Percentiles rank a stretch among this genome's conserved stretches.
These are phyloP conservation scores for Didymella arachidicola DNA, from an alignment of 2,329 filamentous ascomycete genomes.

Conservation along the genomic window DNA sequence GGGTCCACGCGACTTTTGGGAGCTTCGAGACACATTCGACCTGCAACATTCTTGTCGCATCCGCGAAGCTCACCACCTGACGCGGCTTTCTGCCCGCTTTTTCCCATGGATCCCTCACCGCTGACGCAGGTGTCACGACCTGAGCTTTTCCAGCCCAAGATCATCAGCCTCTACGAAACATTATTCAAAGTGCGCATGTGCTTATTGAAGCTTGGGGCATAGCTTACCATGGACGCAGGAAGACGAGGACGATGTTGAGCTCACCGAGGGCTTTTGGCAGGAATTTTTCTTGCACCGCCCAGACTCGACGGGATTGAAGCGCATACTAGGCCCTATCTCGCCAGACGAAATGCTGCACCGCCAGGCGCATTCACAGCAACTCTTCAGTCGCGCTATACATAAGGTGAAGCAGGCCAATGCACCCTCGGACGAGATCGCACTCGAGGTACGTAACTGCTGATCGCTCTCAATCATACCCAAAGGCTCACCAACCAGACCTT, in stretches of 20 bases:
- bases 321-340: constrained; percentile 72
- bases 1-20: constrained; percentile 16
- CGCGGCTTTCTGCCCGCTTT: not conserved
- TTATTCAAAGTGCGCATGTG: constrained; percentile 68
- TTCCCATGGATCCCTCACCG: constrained; percentile 83
- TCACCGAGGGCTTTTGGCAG: constrained; percentile 90
- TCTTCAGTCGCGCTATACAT: constrained; percentile 77
- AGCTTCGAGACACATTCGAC: constrained; percentile 18
- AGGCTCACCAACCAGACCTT: constrained; percentile 74
- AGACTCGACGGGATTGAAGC: constrained; percentile 72
- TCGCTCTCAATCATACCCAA: constrained; percentile 14
- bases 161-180: constrained; percentile 85
- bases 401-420: constrained; percentile 69
- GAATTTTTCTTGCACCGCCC: constrained; percentile 93
- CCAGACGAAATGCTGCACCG: constrained; percentile 78
- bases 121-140: constrained; percentile 91
- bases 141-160: constrained; percentile 91
- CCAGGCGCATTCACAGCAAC: constrained; percentile 76
- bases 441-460: constrained; percentile 71
- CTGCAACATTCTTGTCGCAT: constrained; percentile 14
- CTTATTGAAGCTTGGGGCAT: not conserved
- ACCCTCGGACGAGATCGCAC: constrained; percentile 76
- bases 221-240: constrained; percentile 50
- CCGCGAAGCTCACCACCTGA: not conserved
- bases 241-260: constrained; percentile 68